These are phyloP conservation scores for Begonia peltatifolia DNA, from an alignment of 306 rosid species.

Conservation along the genomic window DNA sequence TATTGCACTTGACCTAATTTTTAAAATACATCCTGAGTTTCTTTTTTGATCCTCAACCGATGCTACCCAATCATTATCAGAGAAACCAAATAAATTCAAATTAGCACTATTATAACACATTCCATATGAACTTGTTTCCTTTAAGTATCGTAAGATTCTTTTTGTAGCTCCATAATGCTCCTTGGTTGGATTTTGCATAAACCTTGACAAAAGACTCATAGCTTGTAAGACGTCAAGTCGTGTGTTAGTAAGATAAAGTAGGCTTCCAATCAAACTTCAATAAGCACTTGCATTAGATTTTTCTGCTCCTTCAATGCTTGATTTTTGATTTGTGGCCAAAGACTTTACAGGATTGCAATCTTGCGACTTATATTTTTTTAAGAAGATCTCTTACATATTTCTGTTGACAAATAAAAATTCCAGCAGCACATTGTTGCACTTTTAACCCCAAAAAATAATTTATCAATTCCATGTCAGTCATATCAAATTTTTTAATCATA, in stretches of 20 bases:
- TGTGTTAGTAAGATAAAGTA: conserved; percentile 4
- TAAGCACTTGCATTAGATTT: background rate
- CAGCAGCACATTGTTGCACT: too few species aligned
- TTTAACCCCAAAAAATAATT: too few species aligned
- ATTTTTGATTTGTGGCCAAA: background rate
- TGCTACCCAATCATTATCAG: conserved; percentile 2
- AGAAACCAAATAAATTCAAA: background rate
- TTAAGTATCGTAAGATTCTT: background rate
- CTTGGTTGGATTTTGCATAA: background rate
- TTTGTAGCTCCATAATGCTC: background rate
- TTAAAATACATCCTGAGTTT: background rate
- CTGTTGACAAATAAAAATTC: too few species aligned
- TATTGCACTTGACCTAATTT: background rate
- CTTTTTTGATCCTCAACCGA: background rate
- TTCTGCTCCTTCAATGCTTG: background rate
- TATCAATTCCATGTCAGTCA: too few species aligned
- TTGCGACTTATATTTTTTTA: background rate
- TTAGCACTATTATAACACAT: background rate
- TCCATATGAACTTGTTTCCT: background rate
- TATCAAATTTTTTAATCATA: too few species aligned
- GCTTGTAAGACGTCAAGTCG: background rate
- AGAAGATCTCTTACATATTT: too few species aligned
- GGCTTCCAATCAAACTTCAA: background rate
- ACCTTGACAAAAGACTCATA: background rate
- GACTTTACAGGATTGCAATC: background rate